A percentile compares a stretch with the other conserved stretches of the same genome.
These are phyloP conservation scores for Delitschia confertaspora DNA, from an alignment of 495 filamentous ascomycete genomes.

Conservation along the genomic window DNA sequence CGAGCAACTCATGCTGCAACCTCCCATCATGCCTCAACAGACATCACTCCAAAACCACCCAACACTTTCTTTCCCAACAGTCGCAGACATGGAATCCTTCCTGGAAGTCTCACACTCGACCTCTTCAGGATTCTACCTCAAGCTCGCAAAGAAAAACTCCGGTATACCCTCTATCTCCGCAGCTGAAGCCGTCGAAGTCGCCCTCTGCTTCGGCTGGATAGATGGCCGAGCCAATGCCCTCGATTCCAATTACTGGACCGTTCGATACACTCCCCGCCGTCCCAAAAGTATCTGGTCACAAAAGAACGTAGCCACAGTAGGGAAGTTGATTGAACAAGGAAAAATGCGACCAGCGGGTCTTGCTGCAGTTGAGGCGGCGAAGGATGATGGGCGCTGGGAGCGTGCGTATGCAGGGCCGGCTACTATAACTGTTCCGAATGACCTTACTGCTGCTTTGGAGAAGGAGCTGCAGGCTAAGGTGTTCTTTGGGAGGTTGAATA, in stretches of 20 bases:
- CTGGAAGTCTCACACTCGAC: constrained; percentile 35
- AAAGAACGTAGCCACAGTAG: constrained; percentile 42
- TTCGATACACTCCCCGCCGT: constrained; percentile 48
- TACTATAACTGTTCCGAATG: constrained; percentile 39
- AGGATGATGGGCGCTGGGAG: constrained; percentile 48
- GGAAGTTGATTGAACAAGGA: constrained; percentile 35
- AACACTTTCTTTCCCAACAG: constrained; percentile 34
- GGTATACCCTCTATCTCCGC: constrained; percentile 41
- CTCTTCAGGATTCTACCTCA: constrained; percentile 43
- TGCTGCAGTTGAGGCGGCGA: constrained; percentile 44
- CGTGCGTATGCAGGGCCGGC: constrained; percentile 44
- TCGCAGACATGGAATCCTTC: constrained; percentile 39
- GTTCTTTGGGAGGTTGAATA: constrained; percentile 39
- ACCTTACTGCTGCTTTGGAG: constrained; percentile 36
- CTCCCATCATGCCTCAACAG: too few species aligned
- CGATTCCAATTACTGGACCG: constrained; percentile 39
- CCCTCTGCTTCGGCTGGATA: constrained; percentile 54
- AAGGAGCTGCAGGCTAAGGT: constrained; percentile 28
- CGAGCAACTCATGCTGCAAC: too few species aligned
- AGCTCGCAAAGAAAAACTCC: constrained; percentile 45
- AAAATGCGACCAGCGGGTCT: constrained; percentile 42
- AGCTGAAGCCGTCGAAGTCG: constrained; percentile 45
- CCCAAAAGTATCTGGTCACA: constrained; percentile 47
- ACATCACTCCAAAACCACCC: constrained; percentile 27
- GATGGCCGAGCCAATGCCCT: constrained; percentile 44